Evolutionary conservation across 495 filamentous ascomycete species (phyloP).

Genomic region (Aspergillus carlsbadensis): DNA sequence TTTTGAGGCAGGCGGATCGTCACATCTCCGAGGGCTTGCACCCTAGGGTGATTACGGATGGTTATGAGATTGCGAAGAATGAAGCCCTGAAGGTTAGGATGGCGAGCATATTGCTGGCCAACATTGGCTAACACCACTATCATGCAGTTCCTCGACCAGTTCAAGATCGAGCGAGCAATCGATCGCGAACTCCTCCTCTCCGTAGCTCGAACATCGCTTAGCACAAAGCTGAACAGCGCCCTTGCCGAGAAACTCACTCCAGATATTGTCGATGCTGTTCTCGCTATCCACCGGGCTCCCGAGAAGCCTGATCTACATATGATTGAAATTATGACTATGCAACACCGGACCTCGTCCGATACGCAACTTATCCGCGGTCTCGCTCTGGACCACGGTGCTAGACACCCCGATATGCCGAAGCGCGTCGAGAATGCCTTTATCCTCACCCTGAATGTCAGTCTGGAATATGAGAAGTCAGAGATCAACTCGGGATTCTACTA

Average conservation of each 20-base stretch:
- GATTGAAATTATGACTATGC: constrained; percentile 99
- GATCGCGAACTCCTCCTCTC: constrained; percentile 93
- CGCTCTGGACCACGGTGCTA: constrained; percentile 90
- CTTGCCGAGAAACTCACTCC: constrained; percentile 91
- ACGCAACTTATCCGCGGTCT: constrained; percentile 93
- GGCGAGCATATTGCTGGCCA: not conserved
- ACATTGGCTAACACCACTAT: constrained; percentile 9
- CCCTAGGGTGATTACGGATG: constrained; percentile 94
- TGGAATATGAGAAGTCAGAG: constrained; percentile 99
- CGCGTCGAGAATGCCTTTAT: constrained; percentile 93
- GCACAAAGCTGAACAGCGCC: constrained; percentile 86
- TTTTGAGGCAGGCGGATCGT: constrained; percentile 95
- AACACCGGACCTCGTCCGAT: constrained; percentile 93
- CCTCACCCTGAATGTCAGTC: constrained; percentile 89
- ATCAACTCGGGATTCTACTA: constrained; percentile 99
- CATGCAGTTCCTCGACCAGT: constrained; percentile 82
- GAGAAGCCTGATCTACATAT: constrained; percentile 97
- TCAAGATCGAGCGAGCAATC: constrained; percentile 83
- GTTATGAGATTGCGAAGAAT: constrained; percentile 93
- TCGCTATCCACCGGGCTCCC: constrained; percentile 86
- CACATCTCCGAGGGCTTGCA: constrained; percentile 94
- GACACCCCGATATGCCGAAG: constrained; percentile 98
- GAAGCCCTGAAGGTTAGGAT: constrained; percentile 76
- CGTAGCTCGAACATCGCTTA: constrained; percentile 90
- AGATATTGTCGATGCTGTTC: constrained; percentile 91